Percentiles rank a stretch among this genome's conserved stretches.
Conservation (phyloP, 1,139 yeast species). For the Blastobotrys petasosporus region DNA sequence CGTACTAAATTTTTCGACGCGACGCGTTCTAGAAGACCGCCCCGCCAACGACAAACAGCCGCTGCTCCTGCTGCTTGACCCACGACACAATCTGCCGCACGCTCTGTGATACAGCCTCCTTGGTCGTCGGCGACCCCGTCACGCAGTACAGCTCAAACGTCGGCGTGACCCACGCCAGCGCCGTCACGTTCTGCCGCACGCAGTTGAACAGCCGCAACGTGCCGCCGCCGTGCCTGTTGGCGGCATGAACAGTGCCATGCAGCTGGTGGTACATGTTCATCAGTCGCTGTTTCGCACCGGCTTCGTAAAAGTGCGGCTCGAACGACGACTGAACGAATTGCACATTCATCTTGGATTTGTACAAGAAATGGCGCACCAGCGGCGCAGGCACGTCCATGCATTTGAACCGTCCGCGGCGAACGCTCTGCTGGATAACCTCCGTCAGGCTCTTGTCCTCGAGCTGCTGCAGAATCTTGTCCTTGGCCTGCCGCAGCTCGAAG, state of each 20-base stretch:
- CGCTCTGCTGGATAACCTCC: slow-evolving; percentile 35
- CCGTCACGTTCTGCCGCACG: slow-evolving; percentile 37
- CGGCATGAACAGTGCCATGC: slow-evolving; percentile 34
- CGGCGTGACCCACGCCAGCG: slow-evolving; percentile 53
- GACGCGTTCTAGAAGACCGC: slow-evolving; percentile 38
- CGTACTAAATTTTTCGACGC: too few species aligned
- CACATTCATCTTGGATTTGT: slow-evolving; percentile 58
- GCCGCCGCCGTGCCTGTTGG: slow-evolving; percentile 16
- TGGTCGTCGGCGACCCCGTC: slow-evolving; percentile 43
- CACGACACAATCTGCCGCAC: slow-evolving; percentile 50
- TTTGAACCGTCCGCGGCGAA: slow-evolving; percentile 40
- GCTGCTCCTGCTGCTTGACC: slow-evolving; percentile 51
- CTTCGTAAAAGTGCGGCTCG: slow-evolving; percentile 30
- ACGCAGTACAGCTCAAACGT: slow-evolving; percentile 51
- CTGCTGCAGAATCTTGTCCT: slow-evolving; percentile 47
- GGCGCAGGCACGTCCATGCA: slow-evolving; percentile 54
- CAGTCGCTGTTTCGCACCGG: slow-evolving; percentile 31
- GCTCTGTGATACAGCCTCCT: slow-evolving; percentile 45
- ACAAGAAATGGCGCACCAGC: slow-evolving; percentile 69
- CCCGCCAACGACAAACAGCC: slow-evolving; percentile 57
- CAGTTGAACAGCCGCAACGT: slow-evolving; percentile 31
- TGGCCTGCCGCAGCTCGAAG: slow-evolving; percentile 60
- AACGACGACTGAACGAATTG: slow-evolving; percentile 49
- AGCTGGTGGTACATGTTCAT: slow-evolving; percentile 41
- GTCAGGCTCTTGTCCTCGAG: slow-evolving; percentile 35